Base-by-base conservation (phyloP, 768 basidiomycete genomes). In the Pluteus cervinus region DNA sequence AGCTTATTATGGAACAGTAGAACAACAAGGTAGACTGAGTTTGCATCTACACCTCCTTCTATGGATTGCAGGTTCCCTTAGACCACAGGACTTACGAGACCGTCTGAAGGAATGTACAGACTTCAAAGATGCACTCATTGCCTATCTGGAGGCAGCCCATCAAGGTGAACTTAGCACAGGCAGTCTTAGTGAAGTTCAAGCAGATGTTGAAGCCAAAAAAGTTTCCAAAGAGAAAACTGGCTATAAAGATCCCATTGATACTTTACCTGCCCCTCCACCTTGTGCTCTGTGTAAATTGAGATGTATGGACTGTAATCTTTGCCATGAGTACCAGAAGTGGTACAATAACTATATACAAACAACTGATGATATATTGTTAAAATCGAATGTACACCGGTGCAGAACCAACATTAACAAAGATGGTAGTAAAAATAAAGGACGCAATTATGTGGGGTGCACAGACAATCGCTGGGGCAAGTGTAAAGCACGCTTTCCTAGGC, bases 61-160 rank as follows among this genome's bases (percentile, higher is more conserved):
- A 15, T 64, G 62, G 63, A 50, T 63, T 4, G 37, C 43, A 37
- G 41, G 42, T 7, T 29, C 38, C 3, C 22, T 55, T 6, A 48
- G 47, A 6, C 63, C 63, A 2, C 55, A 63, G 39, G 53, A 63
- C 36, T 55, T 66, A 3, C 26, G 58, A 18, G 50, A 61, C 2
- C 25, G 37, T 6, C 26, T 67, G 2, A 18, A 58, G 24, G 33
- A 47, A 38, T 3, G 51, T 32, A 45, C 46, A 8, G 43, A 43
- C 9, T 61, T 42, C 10, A 37, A 54, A 22, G 40, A 42, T 15
- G 25, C 32, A 24, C 17, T 62, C 7, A 31, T 56, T 3, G 25
- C 37, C 1, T 62, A 48, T 26, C 36, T 62, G 3, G 57, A 62
- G n/a, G n/a, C n/a, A n/a, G n/a, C n/a, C n/a, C n/a, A n/a, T n/a